These are phyloP conservation scores for Podospora pseudoanserina DNA, from an alignment of 495 filamentous ascomycete genomes.

Conservation along the genomic window DNA sequence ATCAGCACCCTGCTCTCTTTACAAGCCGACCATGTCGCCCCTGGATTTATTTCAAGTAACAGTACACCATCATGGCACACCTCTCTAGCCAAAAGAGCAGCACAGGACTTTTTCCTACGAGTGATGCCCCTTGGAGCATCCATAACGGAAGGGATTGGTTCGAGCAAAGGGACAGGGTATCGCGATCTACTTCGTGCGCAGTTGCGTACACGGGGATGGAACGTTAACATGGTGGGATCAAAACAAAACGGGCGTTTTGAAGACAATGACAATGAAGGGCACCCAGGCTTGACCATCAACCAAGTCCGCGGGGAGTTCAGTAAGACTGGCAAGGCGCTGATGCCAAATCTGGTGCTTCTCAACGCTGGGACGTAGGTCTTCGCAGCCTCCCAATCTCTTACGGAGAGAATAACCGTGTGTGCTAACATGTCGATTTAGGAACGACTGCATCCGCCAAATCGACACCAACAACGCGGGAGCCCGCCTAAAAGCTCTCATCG, in stretches of 20 bases:
- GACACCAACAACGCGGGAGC: conserved; percentile 28
- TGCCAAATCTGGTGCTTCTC: conserved; percentile 43
- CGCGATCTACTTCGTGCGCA: conserved; percentile 37
- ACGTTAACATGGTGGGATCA: conserved; percentile 44
- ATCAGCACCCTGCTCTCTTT: background rate
- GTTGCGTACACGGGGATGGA: conserved; percentile 36
- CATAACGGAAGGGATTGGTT: conserved; percentile 44
- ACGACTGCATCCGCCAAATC: conserved; percentile 36
- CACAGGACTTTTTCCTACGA: conserved; percentile 28
- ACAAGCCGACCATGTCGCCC: background rate
- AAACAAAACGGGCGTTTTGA: conserved; percentile 37
- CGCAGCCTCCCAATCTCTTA: background rate
- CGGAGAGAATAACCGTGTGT: background rate
- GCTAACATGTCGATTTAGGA: conserved; percentile 7
- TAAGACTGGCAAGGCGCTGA: conserved; percentile 26
- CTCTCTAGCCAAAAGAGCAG: conserved; percentile 3
- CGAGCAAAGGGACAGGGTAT: conserved; percentile 41
- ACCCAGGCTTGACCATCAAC: conserved; percentile 7
- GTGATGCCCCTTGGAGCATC: conserved; percentile 51
- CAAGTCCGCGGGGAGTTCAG: conserved; percentile 18
- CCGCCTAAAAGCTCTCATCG: conserved; percentile 33
- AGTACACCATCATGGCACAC: background rate
- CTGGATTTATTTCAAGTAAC: background rate
- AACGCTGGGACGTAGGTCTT: conserved; percentile 35
- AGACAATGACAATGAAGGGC: conserved; percentile 27